Evolutionary conservation across 208 protist species (phyloP).

Genomic region (Crithidia sp.): DNA sequence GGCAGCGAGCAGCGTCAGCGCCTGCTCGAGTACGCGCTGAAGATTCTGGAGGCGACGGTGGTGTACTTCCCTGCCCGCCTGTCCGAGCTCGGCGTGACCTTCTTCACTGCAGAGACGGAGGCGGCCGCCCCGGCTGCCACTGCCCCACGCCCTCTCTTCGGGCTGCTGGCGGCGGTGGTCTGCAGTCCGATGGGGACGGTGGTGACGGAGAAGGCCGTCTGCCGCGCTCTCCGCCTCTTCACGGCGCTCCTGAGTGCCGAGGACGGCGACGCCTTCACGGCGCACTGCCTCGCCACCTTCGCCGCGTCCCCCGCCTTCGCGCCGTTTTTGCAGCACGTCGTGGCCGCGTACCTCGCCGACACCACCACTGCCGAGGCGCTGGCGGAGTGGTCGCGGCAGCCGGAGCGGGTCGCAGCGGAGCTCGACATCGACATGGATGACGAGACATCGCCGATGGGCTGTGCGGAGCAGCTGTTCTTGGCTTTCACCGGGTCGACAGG

Average conservation of each 20-base stretch:
- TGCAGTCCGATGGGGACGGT: conserved; percentile 37
- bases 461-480: conserved; percentile 77
- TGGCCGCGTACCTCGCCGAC: conserved; percentile 67
- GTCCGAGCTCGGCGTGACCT: conserved; percentile 36
- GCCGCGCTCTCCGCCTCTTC: conserved; percentile 61
- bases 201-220: conserved; percentile 67
- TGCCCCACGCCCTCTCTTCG: conserved; percentile 20
- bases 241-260: conserved; percentile 47
- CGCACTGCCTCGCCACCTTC: conserved; percentile 27
- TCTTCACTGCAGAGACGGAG: conserved; percentile 40
- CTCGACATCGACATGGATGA: conserved; percentile 65
- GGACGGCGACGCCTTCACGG: conserved; percentile 57
- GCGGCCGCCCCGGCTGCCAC: neutral
- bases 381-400: conserved; percentile 49
- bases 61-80: conserved; percentile 54
- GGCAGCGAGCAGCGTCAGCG: conserved; percentile 29
- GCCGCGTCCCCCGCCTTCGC: conserved; percentile 10
- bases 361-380: conserved; percentile 28
- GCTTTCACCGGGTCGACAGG: conserved; percentile 69
- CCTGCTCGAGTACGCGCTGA: conserved; percentile 75
- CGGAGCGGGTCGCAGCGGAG: conserved; percentile 57
- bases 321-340: conserved; percentile 44
- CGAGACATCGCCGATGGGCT: conserved; percentile 45
- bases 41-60: conserved; percentile 57
- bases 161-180: conserved; percentile 36